Evolutionary conservation across 208 protist species (phyloP), one percentile per base, ranked within the genome.

Genomic region (Wallacemonas sp.): DNA sequence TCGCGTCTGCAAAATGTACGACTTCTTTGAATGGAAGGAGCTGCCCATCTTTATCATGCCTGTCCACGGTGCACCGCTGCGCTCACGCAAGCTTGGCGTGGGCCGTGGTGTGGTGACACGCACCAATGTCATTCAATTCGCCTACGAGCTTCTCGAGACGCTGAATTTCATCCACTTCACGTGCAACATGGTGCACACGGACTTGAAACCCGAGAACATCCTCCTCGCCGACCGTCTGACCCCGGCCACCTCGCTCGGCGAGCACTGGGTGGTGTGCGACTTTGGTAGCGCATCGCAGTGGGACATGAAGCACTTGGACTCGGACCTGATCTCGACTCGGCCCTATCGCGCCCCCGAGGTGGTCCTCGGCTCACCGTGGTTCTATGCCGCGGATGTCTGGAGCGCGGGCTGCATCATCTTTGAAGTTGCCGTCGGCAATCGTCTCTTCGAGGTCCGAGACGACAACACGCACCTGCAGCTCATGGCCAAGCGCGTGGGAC

Each of bases 201-300:
- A 99, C 70, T 62, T 98, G 2, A 99, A 99, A 73, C 97, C 97
- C 2, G 97, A 99, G 69, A 99, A 99, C 84, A 96, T 99, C 45
- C 81, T 99, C 18, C 62, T 94, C n/a, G 76, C 79, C 3, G 82
- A 93, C 69, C 39, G 65, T 8, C 65, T 77, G 29, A 75, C 76
- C 2, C 63, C 79, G 2, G 73, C 81, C 26, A 66, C 72, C 59
- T 79, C 70, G 18, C 50, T 93, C 54, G 89, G 87, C 1, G 48
- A 79, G 36, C 65, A 55, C 29, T 96, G 87, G 87, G 71, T 92
- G 8, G 65, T 96, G 25, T 93, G 86, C 67, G 91, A 96, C 73
- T 96, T 96, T 79, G 91, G 91, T n/a, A 96, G 87, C 46, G 80
- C 91, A 1, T 88, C 82, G 7, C 68, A 87, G 12, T 95, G 86